A percentile compares a stretch with the other conserved stretches of the same genome.
These are phyloP conservation scores for Aurifilum marmelostoma DNA, from an alignment of 2,329 filamentous ascomycete species.

Conservation along the genomic window DNA sequence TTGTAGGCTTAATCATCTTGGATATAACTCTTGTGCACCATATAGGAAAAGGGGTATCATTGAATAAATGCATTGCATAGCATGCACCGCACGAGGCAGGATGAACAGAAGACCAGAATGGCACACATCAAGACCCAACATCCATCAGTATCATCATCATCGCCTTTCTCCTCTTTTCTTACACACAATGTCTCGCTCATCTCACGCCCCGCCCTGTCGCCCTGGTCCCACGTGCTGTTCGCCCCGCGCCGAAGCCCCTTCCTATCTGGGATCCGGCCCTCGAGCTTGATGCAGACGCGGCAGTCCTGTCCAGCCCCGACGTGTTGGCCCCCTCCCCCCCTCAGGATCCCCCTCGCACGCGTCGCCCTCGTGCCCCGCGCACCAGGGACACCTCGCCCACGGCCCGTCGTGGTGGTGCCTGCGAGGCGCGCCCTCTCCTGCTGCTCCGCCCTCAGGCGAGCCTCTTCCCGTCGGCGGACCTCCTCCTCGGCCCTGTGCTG, in stretches of 20 bases:
- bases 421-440: constrained; percentile 55
- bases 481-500: constrained; percentile 79
- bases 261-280: constrained; percentile 49
- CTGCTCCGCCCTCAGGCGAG: constrained; percentile 65
- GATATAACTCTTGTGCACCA: constrained; percentile 8
- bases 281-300: constrained; percentile 36
- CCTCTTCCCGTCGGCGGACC: constrained; percentile 74
- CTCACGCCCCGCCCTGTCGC: constrained; percentile 47
- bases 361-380: constrained; percentile 30
- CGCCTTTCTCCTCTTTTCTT: not conserved
- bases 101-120: no score
- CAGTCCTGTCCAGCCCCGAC: constrained; percentile 32
- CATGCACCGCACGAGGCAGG: no score
- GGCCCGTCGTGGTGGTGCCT: constrained; percentile 21
- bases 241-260: constrained; percentile 45
- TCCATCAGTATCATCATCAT: no score
- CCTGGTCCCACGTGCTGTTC: constrained; percentile 47
- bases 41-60: constrained; percentile 29
- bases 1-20: constrained; percentile 19
- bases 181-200: constrained; percentile 18
- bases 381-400: constrained; percentile 19
- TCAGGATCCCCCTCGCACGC: not conserved
- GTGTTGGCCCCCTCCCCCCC: constrained; percentile 20
- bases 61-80: constrained; percentile 23
- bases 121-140: no score